Percentiles rank a stretch among this genome's conserved stretches.
phyloP scores from a whole-genome alignment of 148 eudicot genomes.

The Amaranthus cruentus region DNA sequence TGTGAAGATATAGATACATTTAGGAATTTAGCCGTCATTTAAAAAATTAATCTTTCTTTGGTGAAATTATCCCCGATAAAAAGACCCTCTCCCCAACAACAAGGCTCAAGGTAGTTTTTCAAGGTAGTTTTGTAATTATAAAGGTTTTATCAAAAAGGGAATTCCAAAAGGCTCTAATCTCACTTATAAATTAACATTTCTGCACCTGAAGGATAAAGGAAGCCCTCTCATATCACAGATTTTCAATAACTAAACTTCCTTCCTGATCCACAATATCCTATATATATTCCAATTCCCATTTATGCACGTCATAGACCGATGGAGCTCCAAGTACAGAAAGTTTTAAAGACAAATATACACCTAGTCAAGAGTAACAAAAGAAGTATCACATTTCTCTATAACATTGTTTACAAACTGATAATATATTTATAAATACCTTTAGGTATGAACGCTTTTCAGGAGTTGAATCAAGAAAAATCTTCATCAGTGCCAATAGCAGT shows the following conservation, averaged over 20 bases:
- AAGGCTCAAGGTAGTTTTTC: not conserved
- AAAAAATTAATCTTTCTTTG: not conserved
- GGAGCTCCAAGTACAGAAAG: too few species aligned
- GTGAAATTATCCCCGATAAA: not conserved
- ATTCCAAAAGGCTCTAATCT: too few species aligned
- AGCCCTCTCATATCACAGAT: not conserved
- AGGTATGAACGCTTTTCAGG: slow-evolving; percentile 40
- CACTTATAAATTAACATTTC: not conserved
- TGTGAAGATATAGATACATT: not conserved
- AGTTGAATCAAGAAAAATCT: slow-evolving; percentile 47
- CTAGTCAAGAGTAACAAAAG: not conserved
- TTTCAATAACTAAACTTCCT: not conserved
- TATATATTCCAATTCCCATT: not conserved
- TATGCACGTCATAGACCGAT: too few species aligned
- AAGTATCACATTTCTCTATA: not conserved
- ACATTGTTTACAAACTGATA: not conserved
- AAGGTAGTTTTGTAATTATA: not conserved
- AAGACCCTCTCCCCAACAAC: too few species aligned
- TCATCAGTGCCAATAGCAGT: slow-evolving; percentile 52
- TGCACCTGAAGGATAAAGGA: not conserved
- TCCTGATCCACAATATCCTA: not conserved
- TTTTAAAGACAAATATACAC: not conserved
- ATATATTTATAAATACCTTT: slow-evolving; percentile 40
- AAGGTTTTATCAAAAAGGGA: too few species aligned
- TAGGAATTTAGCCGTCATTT: not conserved